These are phyloP conservation scores for Moesziomyces globuligerus DNA, from an alignment of 1,284 basidiomycete species.

Conservation along the genomic window DNA sequence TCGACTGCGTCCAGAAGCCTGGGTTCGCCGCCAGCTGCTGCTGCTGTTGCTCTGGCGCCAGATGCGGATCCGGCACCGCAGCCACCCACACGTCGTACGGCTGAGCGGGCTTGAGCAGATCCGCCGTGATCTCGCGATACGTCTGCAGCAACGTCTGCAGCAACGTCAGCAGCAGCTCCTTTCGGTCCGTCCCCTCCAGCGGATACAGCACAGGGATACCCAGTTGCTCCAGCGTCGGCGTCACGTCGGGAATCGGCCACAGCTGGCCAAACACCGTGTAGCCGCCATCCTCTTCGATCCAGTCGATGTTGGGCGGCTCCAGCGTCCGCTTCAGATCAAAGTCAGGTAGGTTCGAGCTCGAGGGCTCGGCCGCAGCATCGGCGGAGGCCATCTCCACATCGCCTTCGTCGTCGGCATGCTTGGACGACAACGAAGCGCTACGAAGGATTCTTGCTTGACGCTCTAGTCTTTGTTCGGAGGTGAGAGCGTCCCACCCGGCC, in stretches of 20 bases:
- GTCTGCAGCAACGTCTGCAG: constrained; percentile 66
- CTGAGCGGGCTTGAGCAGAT: constrained; percentile 56
- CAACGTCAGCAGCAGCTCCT: constrained; percentile 44
- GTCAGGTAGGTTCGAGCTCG: constrained; percentile 25
- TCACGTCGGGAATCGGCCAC: constrained; percentile 62
- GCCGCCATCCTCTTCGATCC: constrained; percentile 65
- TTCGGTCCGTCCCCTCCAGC: constrained; percentile 32
- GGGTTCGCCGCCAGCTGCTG: constrained; percentile 34
- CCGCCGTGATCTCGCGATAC: constrained; percentile 55
- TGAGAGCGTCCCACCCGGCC: constrained; percentile 29
- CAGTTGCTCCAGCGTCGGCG: constrained; percentile 54
- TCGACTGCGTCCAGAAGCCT: constrained; percentile 48
- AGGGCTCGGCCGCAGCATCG: background rate
- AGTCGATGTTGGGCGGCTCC: constrained; percentile 55
- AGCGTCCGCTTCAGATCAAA: constrained; percentile 53
- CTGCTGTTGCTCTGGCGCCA: constrained; percentile 30
- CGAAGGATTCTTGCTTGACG: constrained; percentile 30
- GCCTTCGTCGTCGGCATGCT: constrained; percentile 2
- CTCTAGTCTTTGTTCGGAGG: constrained; percentile 13
- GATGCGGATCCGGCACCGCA: constrained; percentile 30
- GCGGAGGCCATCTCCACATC: constrained; percentile 14
- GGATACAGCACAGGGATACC: constrained; percentile 57
- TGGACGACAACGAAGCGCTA: background rate
- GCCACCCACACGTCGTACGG: constrained; percentile 56
- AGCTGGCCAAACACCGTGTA: constrained; percentile 62